Percentiles rank a stretch among this genome's conserved stretches.
Evolutionary conservation across 176 grass and related monocot genomes (phyloP).

Genomic region (Hordeum marinum): DNA sequence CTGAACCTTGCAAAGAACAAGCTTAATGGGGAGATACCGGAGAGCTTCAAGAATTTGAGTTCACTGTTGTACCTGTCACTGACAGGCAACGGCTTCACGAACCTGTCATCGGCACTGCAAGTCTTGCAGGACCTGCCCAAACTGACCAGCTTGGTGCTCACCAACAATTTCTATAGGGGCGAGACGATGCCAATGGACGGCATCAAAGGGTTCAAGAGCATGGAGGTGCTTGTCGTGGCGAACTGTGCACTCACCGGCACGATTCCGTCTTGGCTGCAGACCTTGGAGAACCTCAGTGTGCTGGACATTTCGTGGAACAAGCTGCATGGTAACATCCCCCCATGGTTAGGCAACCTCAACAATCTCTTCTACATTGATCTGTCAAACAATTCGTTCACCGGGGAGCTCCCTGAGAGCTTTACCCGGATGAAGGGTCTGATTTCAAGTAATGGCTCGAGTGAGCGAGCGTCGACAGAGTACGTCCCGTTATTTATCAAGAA

Average conservation of each 20-base stretch:
- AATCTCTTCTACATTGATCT: constrained; percentile 86
- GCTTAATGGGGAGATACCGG: constrained; percentile 58
- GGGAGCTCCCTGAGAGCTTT: constrained; percentile 59
- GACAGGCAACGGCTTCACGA: constrained; percentile 66
- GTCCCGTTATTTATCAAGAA: constrained; percentile 68
- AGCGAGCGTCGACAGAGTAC: constrained; percentile 28
- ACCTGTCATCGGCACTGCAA: constrained; percentile 58
- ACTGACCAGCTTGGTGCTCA: constrained; percentile 67
- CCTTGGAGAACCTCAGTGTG: constrained; percentile 42
- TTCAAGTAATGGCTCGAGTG: constrained; percentile 18
- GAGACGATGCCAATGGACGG: constrained; percentile 58
- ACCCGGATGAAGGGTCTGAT: constrained; percentile 56
- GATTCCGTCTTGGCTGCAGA: constrained; percentile 60
- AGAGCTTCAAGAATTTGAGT: constrained; percentile 54
- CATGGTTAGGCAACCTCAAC: constrained; percentile 59
- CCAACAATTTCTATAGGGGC: constrained; percentile 65
- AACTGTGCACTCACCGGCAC: constrained; percentile 69
- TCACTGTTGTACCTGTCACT: constrained; percentile 65
- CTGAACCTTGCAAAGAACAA: constrained; percentile 84
- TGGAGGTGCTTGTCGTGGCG: constrained; percentile 77
- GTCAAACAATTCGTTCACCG: constrained; percentile 79
- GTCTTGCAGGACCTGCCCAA: constrained; percentile 73
- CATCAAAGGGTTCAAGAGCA: constrained; percentile 68
- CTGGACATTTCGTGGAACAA: constrained; percentile 96
- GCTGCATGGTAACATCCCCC: constrained; percentile 52